Base-by-base conservation (phyloP, 768 basidiomycete species). In the Rhizopogon vulgaris region DNA sequence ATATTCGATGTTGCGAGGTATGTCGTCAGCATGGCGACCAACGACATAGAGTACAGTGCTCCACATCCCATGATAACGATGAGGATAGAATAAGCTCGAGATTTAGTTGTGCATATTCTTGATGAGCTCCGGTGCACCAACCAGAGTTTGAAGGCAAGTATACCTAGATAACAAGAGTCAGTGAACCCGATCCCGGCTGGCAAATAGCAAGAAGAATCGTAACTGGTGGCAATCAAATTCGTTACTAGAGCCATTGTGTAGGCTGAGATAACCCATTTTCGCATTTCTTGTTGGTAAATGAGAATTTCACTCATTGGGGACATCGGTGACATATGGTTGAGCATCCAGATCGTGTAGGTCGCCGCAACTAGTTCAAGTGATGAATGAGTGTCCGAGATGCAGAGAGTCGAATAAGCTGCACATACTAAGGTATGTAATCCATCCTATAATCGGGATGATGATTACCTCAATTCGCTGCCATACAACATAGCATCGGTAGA, bases 151-250 rank as follows among this genome's bases (percentile, higher is more conserved):
- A 22, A 22, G 22, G 22, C 22, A 22, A 22, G 22, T 22, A 22
- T 22, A 3, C 22, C 22, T 22, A 22, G 22, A 22, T 22, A 22
- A 22, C 22, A 11, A 22, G 22, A 22, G 17, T 48, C 48, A 30
- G 37, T 9, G 32, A 32, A 32, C 10, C 11, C 11, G 32, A 32
- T 32, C 11, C 32, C 32, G 11, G 32, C 32, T 15, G 18, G 32
- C 32, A 32, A n/a, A 12, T 11, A 32, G 39, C 8, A 15, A 18
- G 22, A n/a, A 27, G 18, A 9, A 14, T 24, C 37, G 36, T 18
- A 38, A 57, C 56, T 48, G 38, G 56, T 51, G 27, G 37, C 48
- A 36, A 54, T 51, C 14, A 57, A 10, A 48, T 57, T 57, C 12
- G 56, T 57, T 3, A 41, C 48, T 9, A 57, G 53, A n/a, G 56